These are phyloP conservation scores for Naganishia randhawae DNA, from an alignment of 768 basidiomycete genomes.

Conservation along the genomic window DNA sequence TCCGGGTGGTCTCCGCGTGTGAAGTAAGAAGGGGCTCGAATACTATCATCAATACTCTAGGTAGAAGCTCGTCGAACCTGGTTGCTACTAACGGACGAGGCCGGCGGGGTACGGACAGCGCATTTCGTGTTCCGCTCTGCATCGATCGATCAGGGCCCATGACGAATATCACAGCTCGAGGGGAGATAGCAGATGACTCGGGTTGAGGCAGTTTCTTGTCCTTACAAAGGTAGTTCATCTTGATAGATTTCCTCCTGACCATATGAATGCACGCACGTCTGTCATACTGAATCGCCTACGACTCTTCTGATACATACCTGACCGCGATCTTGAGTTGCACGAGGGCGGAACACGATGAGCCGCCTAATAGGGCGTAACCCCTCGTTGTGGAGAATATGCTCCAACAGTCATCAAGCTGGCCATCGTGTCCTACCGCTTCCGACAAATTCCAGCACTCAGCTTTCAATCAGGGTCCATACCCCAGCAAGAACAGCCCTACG, in stretches of 20 bases:
- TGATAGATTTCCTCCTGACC: too few species aligned
- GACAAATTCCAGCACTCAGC: background rate
- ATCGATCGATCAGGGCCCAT: conserved; percentile 19
- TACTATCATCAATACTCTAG: background rate
- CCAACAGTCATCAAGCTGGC: background rate
- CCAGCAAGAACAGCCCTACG: background rate
- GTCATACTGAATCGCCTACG: background rate
- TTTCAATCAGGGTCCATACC: background rate
- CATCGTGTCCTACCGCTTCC: background rate
- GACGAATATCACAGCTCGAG: background rate
- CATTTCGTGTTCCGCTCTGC: background rate
- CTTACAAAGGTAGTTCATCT: too few species aligned
- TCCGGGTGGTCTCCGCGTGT: background rate
- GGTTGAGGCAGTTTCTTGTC: background rate
- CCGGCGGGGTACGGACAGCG: background rate
- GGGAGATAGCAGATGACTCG: background rate
- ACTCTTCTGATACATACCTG: background rate
- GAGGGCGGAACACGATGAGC: background rate
- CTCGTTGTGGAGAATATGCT: background rate
- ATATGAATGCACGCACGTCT: too few species aligned
- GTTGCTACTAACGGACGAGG: background rate
- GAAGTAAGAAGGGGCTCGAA: background rate
- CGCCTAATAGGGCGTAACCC: conserved; percentile 6
- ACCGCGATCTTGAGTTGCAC: background rate
- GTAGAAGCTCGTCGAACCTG: conserved; percentile 12